These are phyloP conservation scores for Euphorbia tirucalli DNA, from an alignment of 345 rosid species.

Conservation along the genomic window DNA sequence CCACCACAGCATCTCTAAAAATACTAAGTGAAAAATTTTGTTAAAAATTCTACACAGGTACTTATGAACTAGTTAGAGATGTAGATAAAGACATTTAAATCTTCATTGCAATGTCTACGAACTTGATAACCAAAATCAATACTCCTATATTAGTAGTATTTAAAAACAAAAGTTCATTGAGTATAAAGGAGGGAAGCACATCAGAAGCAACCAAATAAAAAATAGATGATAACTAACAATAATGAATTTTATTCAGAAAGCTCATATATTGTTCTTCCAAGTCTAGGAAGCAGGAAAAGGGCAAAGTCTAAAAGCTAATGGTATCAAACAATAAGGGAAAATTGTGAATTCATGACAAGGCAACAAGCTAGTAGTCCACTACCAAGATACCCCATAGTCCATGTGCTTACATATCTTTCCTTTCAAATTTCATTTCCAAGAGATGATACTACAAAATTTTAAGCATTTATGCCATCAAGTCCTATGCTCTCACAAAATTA, in stretches of 20 bases:
- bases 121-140: background rate
- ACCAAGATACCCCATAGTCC: too few relatives aligned
- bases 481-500: background rate
- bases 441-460: background rate
- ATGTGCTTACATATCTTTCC: too few relatives aligned
- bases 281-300: background rate
- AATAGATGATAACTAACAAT: background rate
- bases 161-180: background rate
- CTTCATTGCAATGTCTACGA: background rate
- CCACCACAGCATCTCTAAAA: background rate
- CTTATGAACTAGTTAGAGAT: background rate
- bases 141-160: background rate
- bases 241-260: background rate
- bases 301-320: too few relatives aligned
- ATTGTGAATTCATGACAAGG: too few relatives aligned
- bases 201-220: background rate
- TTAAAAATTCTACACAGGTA: background rate
- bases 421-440: background rate
- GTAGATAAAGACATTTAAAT: background rate
- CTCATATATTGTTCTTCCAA: background rate
- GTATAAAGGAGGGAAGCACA: background rate
- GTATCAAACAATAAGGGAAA: too few relatives aligned
- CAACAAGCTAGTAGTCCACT: background rate
- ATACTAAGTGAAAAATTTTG: background rate
- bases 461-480: background rate